phyloP scores from a whole-genome alignment of 345 rosid genomes.

The Pugionium dolabratum region DNA sequence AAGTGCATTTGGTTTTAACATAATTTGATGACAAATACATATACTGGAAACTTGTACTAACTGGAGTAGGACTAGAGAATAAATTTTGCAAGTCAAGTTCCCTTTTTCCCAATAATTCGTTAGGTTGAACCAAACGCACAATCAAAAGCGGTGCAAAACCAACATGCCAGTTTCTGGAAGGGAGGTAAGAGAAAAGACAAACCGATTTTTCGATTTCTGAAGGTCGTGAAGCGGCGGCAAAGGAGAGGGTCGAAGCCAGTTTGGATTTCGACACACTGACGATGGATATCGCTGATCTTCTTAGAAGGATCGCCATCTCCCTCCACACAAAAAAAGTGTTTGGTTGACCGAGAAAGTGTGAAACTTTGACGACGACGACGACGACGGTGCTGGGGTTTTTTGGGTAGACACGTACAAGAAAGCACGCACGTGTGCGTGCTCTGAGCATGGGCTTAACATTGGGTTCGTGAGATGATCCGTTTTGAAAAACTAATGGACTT shows the following conservation, averaged over 20 bases:
- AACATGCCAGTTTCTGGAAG: neutral
- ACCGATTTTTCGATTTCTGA: slow-evolving; percentile 35
- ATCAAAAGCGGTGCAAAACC: too few relatives aligned
- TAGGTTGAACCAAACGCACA: neutral
- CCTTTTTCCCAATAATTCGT: neutral
- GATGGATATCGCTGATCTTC: slow-evolving; percentile 42
- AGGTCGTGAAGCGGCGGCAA: slow-evolving; percentile 32
- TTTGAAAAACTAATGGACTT: too few relatives aligned
- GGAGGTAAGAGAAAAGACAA: neutral
- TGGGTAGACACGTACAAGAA: too few relatives aligned
- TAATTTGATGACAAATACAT: too few relatives aligned
- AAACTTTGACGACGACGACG: too few relatives aligned
- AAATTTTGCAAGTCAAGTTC: slow-evolving; percentile 3
- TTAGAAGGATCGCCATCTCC: slow-evolving; percentile 36
- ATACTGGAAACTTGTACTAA: too few relatives aligned
- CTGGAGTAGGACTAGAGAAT: neutral
- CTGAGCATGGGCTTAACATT: too few relatives aligned
- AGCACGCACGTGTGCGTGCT: too few relatives aligned
- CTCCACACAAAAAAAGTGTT: too few relatives aligned
- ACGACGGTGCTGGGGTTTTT: too few relatives aligned
- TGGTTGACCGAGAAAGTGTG: too few relatives aligned
- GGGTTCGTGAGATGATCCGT: too few relatives aligned
- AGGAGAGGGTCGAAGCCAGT: slow-evolving; percentile 27
- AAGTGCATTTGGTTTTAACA: neutral
- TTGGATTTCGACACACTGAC: slow-evolving; percentile 17